Percentiles rank a stretch among this genome's conserved stretches.
phyloP scores from a whole-genome alignment of 2,329 filamentous ascomycete species.

The Aspergillus ruber region DNA sequence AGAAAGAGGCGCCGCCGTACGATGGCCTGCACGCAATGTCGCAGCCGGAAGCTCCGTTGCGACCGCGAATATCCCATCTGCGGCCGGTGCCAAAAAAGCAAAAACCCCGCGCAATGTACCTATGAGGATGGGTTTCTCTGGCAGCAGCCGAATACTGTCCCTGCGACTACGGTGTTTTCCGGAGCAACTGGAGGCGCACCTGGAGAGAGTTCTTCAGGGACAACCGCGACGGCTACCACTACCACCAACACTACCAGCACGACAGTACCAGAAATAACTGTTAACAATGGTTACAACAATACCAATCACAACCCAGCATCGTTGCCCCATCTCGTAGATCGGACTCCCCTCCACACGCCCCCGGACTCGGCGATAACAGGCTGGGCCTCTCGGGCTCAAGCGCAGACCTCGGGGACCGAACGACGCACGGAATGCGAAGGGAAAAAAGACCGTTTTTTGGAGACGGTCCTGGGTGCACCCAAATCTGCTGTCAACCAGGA shows the following conservation, averaged over 20 bases:
- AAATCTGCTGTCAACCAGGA: constrained; percentile 29
- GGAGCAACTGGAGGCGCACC: constrained; percentile 11
- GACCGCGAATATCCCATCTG: constrained; percentile 38
- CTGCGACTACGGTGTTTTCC: constrained; percentile 17
- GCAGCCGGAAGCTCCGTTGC: constrained; percentile 37
- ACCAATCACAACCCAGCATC: not conserved
- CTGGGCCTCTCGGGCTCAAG: constrained; percentile 18
- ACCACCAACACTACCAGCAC: not conserved
- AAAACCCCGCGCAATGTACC: constrained; percentile 29
- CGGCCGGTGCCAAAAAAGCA: constrained; percentile 33
- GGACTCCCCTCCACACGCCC: constrained; percentile 16
- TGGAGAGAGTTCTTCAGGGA: not conserved
- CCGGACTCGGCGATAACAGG: constrained; percentile 26
- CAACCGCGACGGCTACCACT: not conserved
- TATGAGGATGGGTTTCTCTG: constrained; percentile 37
- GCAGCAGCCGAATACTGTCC: constrained; percentile 32
- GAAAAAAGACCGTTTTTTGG: constrained; percentile 25
- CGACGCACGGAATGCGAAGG: constrained; percentile 13
- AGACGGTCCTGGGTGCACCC: constrained; percentile 29
- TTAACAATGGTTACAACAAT: not conserved
- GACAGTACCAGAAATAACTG: not conserved
- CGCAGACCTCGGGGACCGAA: constrained; percentile 1
- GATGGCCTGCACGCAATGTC: constrained; percentile 37
- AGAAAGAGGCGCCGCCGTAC: constrained; percentile 35
- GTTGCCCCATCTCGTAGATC: constrained; percentile 15